Base-by-base conservation (phyloP, 345 rosid species). In the Ceriops decandra region DNA sequence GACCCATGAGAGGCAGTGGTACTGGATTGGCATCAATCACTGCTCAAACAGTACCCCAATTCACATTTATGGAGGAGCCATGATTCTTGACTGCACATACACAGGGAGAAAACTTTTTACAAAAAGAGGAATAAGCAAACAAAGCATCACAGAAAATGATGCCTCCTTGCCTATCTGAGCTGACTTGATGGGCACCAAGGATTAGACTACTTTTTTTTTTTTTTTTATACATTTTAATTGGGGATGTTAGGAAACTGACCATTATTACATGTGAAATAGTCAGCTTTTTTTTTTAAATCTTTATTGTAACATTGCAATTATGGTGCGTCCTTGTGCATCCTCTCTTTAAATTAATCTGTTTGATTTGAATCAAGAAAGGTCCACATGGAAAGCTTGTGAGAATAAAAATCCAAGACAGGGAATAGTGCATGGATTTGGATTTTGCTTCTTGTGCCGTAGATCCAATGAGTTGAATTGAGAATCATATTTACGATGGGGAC, bases 41-140 rank as follows among this genome's bases (percentile, higher is more conserved):
- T 71, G 46, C 77, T n/a, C 69, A 51, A 72, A 72, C 68, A 68
- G 68, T 62, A 24, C 69, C 69, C 54, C 52, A 20, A 22, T 66
- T 36, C 77, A 67, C 81, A 77, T 74, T 79, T 62, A 82, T 77
- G 74, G 79, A 82, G 77, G 59, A 73, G 63, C 75, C 76, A 74
- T 72, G 77, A 76, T 79, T 79, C 77, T 71, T 76, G 83, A 77
- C 72, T 76, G 75, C 72, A 71, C 59, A 63, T 69, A 80, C 76
- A 74, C 76, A 68, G 70, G 60, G 33, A 10, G 64, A 57, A 35
- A 49, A 59, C 57, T 63, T 72, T 70, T 73, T 24, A 0, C 61
- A 22, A 57, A 57, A 69, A 57, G 63, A 47, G 31, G 63, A 64
- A 63, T 68, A 71, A 68, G n/a, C 10, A 1, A 60, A 65, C 65